These are phyloP conservation scores for Sorghum bicolor DNA, from an alignment of 176 grass and related monocot species.

Conservation along the genomic window Sorghum_bicolor_NCBIv3 NC_012878.2:2739501-2740000, in stretches of 20 bases:
- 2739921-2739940: constrained; percentile 24
- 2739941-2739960: constrained; percentile 37
- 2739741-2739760: constrained; percentile 52
- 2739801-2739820: constrained; percentile 16
- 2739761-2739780: constrained; percentile 40
- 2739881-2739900: constrained; percentile 47
- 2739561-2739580: constrained; percentile 43
- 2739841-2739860: constrained; percentile 26
- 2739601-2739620: constrained; percentile 21
- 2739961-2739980: constrained; percentile 38
- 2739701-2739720: constrained; percentile 34
- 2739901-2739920: background rate
- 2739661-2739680: constrained; percentile 62
- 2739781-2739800: constrained; percentile 30
- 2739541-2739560: constrained; percentile 31
- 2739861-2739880: constrained; percentile 24
- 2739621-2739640: background rate
- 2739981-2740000: constrained; percentile 1
- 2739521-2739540: constrained; percentile 43
- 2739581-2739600: constrained; percentile 39
- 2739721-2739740: constrained; percentile 41
- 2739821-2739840: constrained; percentile 1
- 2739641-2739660: constrained; percentile 24
- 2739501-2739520: constrained; percentile 48
- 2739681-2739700: constrained; percentile 40